A percentile compares a stretch with the other conserved stretches of the same genome.
These are phyloP conservation scores for Baeospora myosura DNA, from an alignment of 1,284 basidiomycete species.

Conservation along the genomic window DNA sequence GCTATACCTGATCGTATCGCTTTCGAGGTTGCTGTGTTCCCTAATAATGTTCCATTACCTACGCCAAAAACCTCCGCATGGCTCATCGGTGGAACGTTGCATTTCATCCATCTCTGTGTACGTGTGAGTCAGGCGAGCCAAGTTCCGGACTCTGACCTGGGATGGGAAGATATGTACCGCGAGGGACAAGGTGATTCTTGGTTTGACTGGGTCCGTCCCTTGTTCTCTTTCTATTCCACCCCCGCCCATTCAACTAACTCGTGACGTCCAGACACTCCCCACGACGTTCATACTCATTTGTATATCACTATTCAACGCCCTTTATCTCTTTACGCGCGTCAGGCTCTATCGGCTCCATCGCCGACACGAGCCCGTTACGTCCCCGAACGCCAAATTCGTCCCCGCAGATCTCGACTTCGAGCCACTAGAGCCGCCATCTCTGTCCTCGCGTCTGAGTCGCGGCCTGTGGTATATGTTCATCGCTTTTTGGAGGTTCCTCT, in stretches of 20 bases:
- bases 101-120: slow-evolving; percentile 59
- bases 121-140: slow-evolving; percentile 51
- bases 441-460: slow-evolving; percentile 27
- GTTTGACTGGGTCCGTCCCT: slow-evolving; percentile 67
- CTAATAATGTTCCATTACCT: slow-evolving; percentile 67
- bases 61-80: slow-evolving; percentile 55
- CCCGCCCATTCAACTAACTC: background rate
- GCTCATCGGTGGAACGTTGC: slow-evolving; percentile 56
- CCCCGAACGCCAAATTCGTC: slow-evolving; percentile 63
- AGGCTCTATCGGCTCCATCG: slow-evolving; percentile 60
- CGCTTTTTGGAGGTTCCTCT: slow-evolving; percentile 56
- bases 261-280: slow-evolving; percentile 47
- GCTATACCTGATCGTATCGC: slow-evolving; percentile 62
- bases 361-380: slow-evolving; percentile 55
- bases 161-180: slow-evolving; percentile 71
- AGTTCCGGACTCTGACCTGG: slow-evolving; percentile 56
- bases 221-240: slow-evolving; percentile 2
- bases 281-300: slow-evolving; percentile 46
- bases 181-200: slow-evolving; percentile 57
- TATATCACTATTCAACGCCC: slow-evolving; percentile 45
- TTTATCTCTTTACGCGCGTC: slow-evolving; percentile 62
- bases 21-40: slow-evolving; percentile 68
- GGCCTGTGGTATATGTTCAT: slow-evolving; percentile 43
- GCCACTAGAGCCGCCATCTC: slow-evolving; percentile 32
- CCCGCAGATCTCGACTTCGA: slow-evolving; percentile 39